Evolutionary conservation across 169 alveolate genomes (phyloP), one percentile per base, ranked within the genome.

Genomic region (Cryptosporidium ryanae): DNA sequence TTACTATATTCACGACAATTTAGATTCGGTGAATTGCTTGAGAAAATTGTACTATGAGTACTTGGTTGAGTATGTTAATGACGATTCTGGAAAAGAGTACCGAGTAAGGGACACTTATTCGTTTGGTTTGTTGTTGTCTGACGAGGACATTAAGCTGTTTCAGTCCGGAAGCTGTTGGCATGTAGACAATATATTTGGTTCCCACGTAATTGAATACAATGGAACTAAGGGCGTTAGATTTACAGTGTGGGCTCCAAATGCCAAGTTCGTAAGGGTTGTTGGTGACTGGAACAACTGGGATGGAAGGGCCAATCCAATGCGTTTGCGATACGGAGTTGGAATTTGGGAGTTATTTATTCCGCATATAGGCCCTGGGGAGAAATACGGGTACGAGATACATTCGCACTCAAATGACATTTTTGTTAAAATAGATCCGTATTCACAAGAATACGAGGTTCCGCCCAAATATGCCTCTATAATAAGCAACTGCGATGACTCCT

Each of bases 261-360:
- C 92, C 38, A 64, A 55, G 29, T 70, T 59, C 54, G 93, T 92
- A 49, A 66, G 92, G 29, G 94, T 92, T 6, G 94, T 92, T 34
- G 94, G 94, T 10, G 93, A 90, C 81, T 92, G 94, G 94, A 92
- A 92, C 82, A 87, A 67, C 12, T 92, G 94, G 94, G 94, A 92
- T 84, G 92, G 93, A 44, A 91, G 93, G 32, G 94, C 81, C 12
- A 92, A 92, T 59, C 94, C 94, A 25, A 90, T 92, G 94, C 64
- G 94, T 50, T 48, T 82, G 34, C 59, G 94, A 21, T 64, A 82
- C 64, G 94, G 90, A 27, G 90, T 76, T 46, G 94, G 94, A 21
- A 91, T 91, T 10, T 92, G 94, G 94, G 94, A 92, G 43, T 44
- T 92, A 57, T 92, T 90, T 57, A 84, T 92, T 25, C 94, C 94